Evolutionary conservation across 225 moss, liverwort and hornwort genomes (phyloP), one percentile per base, ranked within the genome.

Genomic region (Pleurozium schreberi): DNA sequence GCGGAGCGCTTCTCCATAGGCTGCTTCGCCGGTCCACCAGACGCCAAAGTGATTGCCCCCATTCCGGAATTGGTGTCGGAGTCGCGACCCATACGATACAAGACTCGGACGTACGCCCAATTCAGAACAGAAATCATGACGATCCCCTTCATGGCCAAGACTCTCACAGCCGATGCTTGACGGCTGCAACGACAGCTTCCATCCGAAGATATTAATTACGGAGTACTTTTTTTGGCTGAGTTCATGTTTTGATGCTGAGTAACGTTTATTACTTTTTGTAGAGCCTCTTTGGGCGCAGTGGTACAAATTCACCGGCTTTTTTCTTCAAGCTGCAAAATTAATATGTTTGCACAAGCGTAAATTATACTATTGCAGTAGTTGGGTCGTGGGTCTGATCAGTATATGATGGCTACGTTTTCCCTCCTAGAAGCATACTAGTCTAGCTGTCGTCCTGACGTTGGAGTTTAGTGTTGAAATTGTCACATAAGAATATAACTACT

Each of bases 71-170:
- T 93, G 88, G 36, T 93, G 75, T 36, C 81, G 21, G 87, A 85
- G 62, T 81, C 87, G 30, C 80, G 59, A 64, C 89, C 84, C 58
- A 2, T 69, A 3, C 65, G 86, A 10, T 92, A 92, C 87, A 92
- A 85, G 87, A 22, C 87, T 22, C 81, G 90, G 30, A 90, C 89
- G 47, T 92, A 82, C 42, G 89, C 78, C 5, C 34, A 36, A 57
- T 92, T 60, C 67, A 40, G 82, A 83, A 79, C 65, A 12, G 91
- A 91, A 75, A 26, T 91, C 31, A 49, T 93, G 93, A 84, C 90
- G 25, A 82, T 75, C 42, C 90, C 90, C 60, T 18, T 14, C 71
- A 89, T 93, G 91, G 85, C 85, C 85, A 93, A 93, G 86, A 86
- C 88, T 77, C 91, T 91, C 66, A 59, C 52, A 43, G 26, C 81